Base-by-base conservation (phyloP, 768 basidiomycete species). In the Xerocomellus chrysenteron region DNA sequence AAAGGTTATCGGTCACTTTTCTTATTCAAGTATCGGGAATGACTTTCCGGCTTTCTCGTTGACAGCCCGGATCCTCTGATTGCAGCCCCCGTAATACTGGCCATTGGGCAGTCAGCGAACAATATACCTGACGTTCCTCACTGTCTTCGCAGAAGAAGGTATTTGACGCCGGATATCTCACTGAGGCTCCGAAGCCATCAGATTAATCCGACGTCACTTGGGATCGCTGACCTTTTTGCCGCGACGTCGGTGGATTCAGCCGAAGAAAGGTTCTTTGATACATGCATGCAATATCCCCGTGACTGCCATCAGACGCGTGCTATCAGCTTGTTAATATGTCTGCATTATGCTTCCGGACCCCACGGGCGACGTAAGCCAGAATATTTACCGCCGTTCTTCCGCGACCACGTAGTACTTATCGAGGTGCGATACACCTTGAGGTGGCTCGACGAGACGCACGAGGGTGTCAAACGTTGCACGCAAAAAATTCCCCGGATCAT, bases 241-340 rank as follows among this genome's bases (percentile, higher is more conserved):
- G 48, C 37, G 43, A 62, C 32, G 46, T 49, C 14, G 46, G 50
- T 41, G 53, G 37, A 55, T 59, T 54, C 44, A 17, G 13, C 24
- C n/a, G 13, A 59, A 24, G 51, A 3, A 24, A 24, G 26, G 24
- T 42, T 45, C 55, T 57, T 54, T 28, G 28, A 12, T 35, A 5
- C 30, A 44, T 41, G 3, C 28, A 37, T 14, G 39, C 28, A 19
- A 40, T 28, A 28, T 28, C 26, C 26, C 26, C 26, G 26, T 28
- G 4, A 28, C 26, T 28, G 28, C 28, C 37, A 9, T 17, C 37
- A 39, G 16, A 39, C 37, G 6, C 37, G 17, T 39, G 17, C 37
- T 17, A 17, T 17, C 37, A 39, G 17, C 2, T 17, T 2, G 16
- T 39, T 39, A 39, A 17, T 17, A 8, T 17, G 3, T 35, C 33